Base-by-base conservation (phyloP, 768 basidiomycete genomes). In the Boletus bicolor region DNA sequence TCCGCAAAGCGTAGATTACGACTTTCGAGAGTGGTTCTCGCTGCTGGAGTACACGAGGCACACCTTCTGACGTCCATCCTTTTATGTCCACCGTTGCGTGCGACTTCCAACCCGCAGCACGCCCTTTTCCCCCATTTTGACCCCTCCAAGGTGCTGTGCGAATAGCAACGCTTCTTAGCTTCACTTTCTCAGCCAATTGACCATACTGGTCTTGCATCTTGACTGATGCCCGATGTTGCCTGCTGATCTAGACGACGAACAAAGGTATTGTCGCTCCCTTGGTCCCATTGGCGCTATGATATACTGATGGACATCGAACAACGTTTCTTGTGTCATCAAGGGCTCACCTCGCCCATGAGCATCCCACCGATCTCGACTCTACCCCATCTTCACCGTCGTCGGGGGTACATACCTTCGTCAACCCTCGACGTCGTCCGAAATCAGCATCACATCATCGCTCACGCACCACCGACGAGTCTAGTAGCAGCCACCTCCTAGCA, bases 281-380 rank as follows among this genome's bases (percentile, higher is more conserved):
- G n/a, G 5, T 11, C 44, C 43, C 37, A 35, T 44, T 9, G 34
- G 2, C 50, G 26, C 19, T 41, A 38, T 30, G 4, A 21, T 7
- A 6, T 12, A 15, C 63, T 60, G 45, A 63, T 51, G 6, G 28
- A 9, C 19, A 26, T 39, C 46, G 7, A 21, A 54, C 42, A 17
- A 41, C 12, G 12, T 10, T 47, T 44, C 28, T 44, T 28, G n/a
- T 43, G 3, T 26, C n/a, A 7, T 44, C 35, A 48, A 71, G 69
- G 61, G 60, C 57, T 5, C 52, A 55, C 15, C 56, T 69, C 1
- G 67, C 69, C 41, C 69, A 67, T 9, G 57, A 65, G 34, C 69
- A 67, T 11, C 71, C 69, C 30, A 59, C 51, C 19, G 71, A 71
- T 59, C 56, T 72, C 57, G 67, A 71, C 42, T 72, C 70, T 4